phyloP scores from a whole-genome alignment of 495 filamentous ascomycete species.

The Cryomyces antarcticus region DNA sequence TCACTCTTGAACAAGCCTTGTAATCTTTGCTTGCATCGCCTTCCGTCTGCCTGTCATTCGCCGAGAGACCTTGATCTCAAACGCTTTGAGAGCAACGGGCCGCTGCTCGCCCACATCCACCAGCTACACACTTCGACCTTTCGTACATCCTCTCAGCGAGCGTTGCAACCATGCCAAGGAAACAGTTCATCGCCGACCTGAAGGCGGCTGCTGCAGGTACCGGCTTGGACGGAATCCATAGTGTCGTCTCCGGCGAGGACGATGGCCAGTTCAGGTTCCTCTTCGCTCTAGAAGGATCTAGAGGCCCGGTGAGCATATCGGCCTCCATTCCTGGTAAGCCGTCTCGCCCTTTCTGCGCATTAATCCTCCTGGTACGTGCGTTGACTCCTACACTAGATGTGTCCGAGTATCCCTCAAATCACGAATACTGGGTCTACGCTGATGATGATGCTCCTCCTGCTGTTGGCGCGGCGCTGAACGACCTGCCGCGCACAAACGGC shows the following conservation, averaged over 20 bases:
- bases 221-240: slow-evolving; percentile 20
- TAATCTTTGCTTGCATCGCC: no score
- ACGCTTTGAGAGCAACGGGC: no score
- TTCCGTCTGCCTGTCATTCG: no score
- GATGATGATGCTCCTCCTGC: slow-evolving; percentile 26
- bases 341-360: slow-evolving; percentile 1
- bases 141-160: no score
- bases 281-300: neutral
- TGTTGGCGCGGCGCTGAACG: slow-evolving; percentile 27
- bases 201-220: slow-evolving; percentile 17
- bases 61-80: no score
- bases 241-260: slow-evolving; percentile 34
- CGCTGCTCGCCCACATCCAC: no score
- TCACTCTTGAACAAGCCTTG: no score
- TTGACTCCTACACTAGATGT: slow-evolving; percentile 23
- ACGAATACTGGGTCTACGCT: slow-evolving; percentile 39
- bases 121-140: no score
- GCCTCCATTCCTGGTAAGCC: slow-evolving; percentile 33
- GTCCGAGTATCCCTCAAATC: slow-evolving; percentile 41
- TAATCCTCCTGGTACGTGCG: slow-evolving; percentile 1
- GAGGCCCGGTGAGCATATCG: slow-evolving; percentile 26
- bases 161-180: slow-evolving; percentile 30
- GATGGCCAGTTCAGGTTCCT: slow-evolving; percentile 42
- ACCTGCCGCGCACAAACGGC: slow-evolving; percentile 12
- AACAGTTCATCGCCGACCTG: slow-evolving; percentile 32